phyloP scores from a whole-genome alignment of 805 yeast species.

The Kodamaea lidongshanica region DNA sequence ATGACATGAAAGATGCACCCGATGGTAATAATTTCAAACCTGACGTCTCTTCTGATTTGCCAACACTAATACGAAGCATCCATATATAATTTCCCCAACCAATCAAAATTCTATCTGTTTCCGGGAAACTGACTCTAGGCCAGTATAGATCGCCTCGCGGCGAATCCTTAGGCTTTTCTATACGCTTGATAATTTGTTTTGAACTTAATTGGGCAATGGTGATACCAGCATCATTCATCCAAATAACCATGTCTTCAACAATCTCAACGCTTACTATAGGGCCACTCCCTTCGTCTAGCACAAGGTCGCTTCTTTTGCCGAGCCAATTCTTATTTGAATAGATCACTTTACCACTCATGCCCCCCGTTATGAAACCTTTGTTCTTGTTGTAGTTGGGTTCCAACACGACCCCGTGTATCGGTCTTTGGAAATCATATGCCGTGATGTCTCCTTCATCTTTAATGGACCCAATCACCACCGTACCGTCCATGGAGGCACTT shows the following conservation, averaged over 20 bases:
- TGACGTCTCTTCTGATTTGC: slow-evolving; percentile 8
- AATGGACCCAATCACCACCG: slow-evolving; percentile 74
- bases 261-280: slow-evolving; percentile 65
- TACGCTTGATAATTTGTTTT: slow-evolving; percentile 41
- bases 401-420: slow-evolving; percentile 79
- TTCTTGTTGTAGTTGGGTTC: slow-evolving; percentile 61
- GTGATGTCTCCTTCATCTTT: slow-evolving; percentile 54
- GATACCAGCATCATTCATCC: slow-evolving; percentile 84
- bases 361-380: slow-evolving; percentile 76
- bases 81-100: slow-evolving; percentile 84
- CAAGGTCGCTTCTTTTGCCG: slow-evolving; percentile 68
- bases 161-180: slow-evolving; percentile 50
- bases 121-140: slow-evolving; percentile 69
- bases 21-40: slow-evolving; percentile 39
- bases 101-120: slow-evolving; percentile 57
- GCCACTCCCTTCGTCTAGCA: slow-evolving; percentile 55
- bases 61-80: slow-evolving; percentile 38
- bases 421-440: slow-evolving; percentile 79
- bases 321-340: slow-evolving; percentile 80
- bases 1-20: slow-evolving; percentile 46
- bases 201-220: slow-evolving; percentile 55
- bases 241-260: slow-evolving; percentile 60
- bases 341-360: slow-evolving; percentile 78
- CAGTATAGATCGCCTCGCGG: slow-evolving; percentile 74
- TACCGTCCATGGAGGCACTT: slow-evolving; percentile 91